Conservation (phyloP, 768 basidiomycete species). For the Boletales sp. region DNA sequence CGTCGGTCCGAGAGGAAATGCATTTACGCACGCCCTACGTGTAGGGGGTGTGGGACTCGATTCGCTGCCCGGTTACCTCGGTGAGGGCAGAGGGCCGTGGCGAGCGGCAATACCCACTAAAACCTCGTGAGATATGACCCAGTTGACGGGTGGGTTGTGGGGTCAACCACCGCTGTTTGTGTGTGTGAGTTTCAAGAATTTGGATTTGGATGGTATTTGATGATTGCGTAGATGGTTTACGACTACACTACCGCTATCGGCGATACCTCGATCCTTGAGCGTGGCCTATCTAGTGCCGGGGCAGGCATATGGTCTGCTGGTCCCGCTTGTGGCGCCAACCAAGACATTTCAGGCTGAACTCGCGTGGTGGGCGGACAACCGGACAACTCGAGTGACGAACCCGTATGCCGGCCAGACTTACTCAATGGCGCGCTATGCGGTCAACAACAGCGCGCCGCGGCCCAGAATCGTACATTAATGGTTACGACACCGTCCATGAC, state of each 20-base stretch:
- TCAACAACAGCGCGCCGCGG: constrained; percentile 83
- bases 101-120: too few species aligned
- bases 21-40: too few species aligned
- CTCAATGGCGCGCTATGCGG: constrained; percentile 68
- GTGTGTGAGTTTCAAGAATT: constrained; percentile 42
- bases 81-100: too few species aligned
- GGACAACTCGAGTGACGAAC: constrained; percentile 62
- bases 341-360: constrained; percentile 59
- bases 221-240: constrained; percentile 69
- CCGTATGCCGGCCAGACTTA: constrained; percentile 68
- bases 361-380: constrained; percentile 76
- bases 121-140: too few species aligned
- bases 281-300: constrained; percentile 82
- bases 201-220: neutral
- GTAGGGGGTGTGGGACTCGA: too few species aligned
- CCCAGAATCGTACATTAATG: constrained; percentile 80
- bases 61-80: too few species aligned
- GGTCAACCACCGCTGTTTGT: constrained; percentile 84
- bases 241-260: constrained; percentile 72
- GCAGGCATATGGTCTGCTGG: constrained; percentile 31
- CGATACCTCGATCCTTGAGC: constrained; percentile 68
- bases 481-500: constrained; percentile 77
- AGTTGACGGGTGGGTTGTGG: too few species aligned
- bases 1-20: too few species aligned
- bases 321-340: neutral